Percentiles rank a stretch among this genome's conserved stretches.
Evolutionary conservation across 2,329 filamentous ascomycete genomes (phyloP).

Genomic region (Aspergillaceae sp.): DNA sequence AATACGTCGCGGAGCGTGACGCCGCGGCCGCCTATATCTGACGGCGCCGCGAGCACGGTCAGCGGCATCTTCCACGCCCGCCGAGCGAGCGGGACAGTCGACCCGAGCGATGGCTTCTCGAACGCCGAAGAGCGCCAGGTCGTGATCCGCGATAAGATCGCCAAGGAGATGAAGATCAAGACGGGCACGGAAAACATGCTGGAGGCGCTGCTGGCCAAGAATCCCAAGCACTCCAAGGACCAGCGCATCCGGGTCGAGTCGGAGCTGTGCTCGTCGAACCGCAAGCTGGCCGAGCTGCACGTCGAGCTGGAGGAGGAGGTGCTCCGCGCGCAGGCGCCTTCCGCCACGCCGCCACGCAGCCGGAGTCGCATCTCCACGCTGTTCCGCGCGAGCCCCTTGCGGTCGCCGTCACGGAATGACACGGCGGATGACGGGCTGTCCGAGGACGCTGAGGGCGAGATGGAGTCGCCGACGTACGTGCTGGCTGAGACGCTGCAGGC

Average conservation of each 20-base stretch:
- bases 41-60: too few species aligned
- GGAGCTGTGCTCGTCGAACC: conserved; percentile 82
- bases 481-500: conserved; percentile 85
- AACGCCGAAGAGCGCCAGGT: conserved; percentile 66
- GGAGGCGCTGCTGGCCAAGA: conserved; percentile 88
- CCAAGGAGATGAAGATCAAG: conserved; percentile 96
- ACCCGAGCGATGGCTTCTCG: conserved; percentile 50
- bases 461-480: conserved; percentile 83
- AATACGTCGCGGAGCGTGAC: conserved; percentile 54
- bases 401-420: conserved; percentile 40
- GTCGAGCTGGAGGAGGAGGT: conserved; percentile 53
- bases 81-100: conserved; percentile 38
- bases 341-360: conserved; percentile 40
- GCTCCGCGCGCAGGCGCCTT: conserved; percentile 48
- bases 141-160: conserved; percentile 71
- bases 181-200: conserved; percentile 96
- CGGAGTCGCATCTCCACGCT: conserved; percentile 49
- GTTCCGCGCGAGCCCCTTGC: conserved; percentile 48
- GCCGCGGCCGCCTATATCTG: conserved; percentile 34
- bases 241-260: conserved; percentile 71
- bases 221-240: conserved; percentile 88
- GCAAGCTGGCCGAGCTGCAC: conserved; percentile 54
- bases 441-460: conserved; percentile 56
- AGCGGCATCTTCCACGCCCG: too few species aligned
- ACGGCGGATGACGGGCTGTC: conserved; percentile 30